These are phyloP conservation scores for Quercus rubra DNA, from an alignment of 306 rosid genomes.

Conservation along the genomic window DNA sequence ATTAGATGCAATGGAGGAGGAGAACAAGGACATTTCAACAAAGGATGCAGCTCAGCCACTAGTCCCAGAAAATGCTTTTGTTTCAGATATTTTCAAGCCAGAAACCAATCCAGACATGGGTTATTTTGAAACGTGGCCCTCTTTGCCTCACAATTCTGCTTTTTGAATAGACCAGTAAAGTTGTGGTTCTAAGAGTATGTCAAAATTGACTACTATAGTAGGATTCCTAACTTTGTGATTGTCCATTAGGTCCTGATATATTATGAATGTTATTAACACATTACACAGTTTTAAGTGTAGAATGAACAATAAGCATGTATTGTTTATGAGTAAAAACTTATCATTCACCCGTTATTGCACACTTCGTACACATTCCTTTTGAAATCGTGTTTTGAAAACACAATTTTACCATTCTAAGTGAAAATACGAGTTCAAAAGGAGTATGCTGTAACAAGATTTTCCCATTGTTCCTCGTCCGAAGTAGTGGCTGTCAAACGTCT, in stretches of 20 bases:
- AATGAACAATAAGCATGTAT: neutral
- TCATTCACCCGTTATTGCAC: too few relatives aligned
- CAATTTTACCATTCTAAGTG: too few relatives aligned
- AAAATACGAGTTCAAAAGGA: too few relatives aligned
- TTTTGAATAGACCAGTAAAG: slow-evolving; percentile 14
- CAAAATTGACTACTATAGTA: neutral
- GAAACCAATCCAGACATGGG: slow-evolving; percentile 25
- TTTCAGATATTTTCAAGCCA: slow-evolving; percentile 23
- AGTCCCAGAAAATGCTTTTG: slow-evolving; percentile 18
- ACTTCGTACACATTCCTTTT: too few relatives aligned
- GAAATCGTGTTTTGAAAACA: too few relatives aligned
- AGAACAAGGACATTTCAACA: slow-evolving; percentile 12
- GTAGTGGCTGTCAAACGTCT: slow-evolving; percentile 22
- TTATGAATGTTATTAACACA: too few relatives aligned
- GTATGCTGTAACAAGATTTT: too few relatives aligned
- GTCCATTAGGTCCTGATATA: too few relatives aligned
- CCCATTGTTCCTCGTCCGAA: slow-evolving; percentile 22
- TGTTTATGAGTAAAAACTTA: neutral
- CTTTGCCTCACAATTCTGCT: slow-evolving; percentile 29
- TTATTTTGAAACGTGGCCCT: slow-evolving; percentile 31
- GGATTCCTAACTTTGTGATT: slow-evolving; percentile 11
- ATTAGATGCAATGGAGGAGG: slow-evolving; percentile 30
- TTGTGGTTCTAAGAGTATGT: slow-evolving; percentile 3
- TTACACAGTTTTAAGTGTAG: too few relatives aligned
- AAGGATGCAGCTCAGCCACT: slow-evolving; percentile 22